Conservation (phyloP, 768 basidiomycete species). For the Hericium alpestre region DNA sequence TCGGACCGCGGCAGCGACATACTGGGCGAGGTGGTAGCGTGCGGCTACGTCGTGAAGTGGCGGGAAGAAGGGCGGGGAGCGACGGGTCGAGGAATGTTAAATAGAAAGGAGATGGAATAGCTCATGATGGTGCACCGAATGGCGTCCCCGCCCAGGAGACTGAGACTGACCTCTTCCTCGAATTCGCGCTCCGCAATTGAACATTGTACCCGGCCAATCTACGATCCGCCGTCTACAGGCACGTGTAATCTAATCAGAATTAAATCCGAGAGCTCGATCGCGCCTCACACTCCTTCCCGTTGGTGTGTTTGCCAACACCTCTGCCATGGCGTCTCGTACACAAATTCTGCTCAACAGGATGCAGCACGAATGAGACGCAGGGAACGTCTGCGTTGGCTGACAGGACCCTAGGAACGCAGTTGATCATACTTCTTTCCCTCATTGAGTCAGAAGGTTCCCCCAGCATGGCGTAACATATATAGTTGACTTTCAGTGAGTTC, state of each 20-base stretch:
- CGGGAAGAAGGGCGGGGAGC: background rate
- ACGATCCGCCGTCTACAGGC: slow-evolving; percentile 2
- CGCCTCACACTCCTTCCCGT: too few species aligned
- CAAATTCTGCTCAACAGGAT: too few species aligned
- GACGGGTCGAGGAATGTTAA: slow-evolving; percentile 2
- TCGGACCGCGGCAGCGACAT: slow-evolving; percentile 8
- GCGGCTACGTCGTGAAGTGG: slow-evolving; percentile 3
- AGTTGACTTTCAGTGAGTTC: too few species aligned
- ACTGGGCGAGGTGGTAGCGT: slow-evolving; percentile 3
- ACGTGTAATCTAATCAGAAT: background rate
- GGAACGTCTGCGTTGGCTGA: too few species aligned
- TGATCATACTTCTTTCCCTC: too few species aligned
- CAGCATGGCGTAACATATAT: too few species aligned
- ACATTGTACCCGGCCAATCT: slow-evolving; percentile 4
- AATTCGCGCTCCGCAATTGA: background rate
- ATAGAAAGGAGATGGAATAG: slow-evolving; percentile 5
- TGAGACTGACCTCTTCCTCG: background rate
- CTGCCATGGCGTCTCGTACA: too few species aligned
- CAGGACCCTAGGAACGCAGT: too few species aligned
- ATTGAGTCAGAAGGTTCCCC: too few species aligned
- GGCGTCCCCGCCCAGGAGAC: background rate
- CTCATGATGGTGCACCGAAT: background rate
- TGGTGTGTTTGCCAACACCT: too few species aligned
- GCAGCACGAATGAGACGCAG: too few species aligned
- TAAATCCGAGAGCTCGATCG: background rate